These are phyloP conservation scores for Chloris gayana DNA, from an alignment of 176 grass and related monocot species.

Conservation along the genomic window DNA sequence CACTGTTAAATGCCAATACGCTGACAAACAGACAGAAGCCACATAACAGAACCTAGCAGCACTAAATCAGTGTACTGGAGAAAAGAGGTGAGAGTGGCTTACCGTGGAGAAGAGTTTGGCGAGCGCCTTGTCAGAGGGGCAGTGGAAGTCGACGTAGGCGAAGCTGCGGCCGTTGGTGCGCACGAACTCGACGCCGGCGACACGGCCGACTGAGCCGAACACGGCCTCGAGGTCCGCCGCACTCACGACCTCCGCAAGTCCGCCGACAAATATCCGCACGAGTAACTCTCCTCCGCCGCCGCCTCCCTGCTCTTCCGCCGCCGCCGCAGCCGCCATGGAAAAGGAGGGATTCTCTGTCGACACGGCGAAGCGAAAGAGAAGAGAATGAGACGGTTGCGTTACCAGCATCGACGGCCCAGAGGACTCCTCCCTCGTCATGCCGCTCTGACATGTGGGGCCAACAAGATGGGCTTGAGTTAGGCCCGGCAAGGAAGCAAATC, in stretches of 20 bases:
- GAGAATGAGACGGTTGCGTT: neutral
- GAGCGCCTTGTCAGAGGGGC: slow-evolving; percentile 69
- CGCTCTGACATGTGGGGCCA: neutral
- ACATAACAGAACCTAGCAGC: neutral
- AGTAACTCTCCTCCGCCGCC: neutral
- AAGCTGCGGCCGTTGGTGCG: slow-evolving; percentile 68
- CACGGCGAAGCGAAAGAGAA: neutral
- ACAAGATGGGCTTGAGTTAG: neutral
- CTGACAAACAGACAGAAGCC: neutral
- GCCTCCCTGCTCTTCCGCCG: neutral
- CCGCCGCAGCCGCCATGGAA: slow-evolving; percentile 40
- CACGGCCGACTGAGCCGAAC: slow-evolving; percentile 59
- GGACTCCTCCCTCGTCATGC: neutral
- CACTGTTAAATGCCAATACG: too few relatives aligned
- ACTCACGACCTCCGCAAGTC: slow-evolving; percentile 57
- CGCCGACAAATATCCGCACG: slow-evolving; percentile 66
- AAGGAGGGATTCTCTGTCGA: neutral
- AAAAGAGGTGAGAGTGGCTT: neutral
- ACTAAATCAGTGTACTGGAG: neutral
- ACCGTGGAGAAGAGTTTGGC: slow-evolving; percentile 84
- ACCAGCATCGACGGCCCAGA: neutral
- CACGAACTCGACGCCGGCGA: slow-evolving; percentile 66
- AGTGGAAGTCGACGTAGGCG: slow-evolving; percentile 85
- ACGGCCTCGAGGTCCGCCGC: slow-evolving; percentile 57
- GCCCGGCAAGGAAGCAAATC: neutral